Conservation (phyloP, 441 rosid species). For the Gossypium laxum region DNA sequence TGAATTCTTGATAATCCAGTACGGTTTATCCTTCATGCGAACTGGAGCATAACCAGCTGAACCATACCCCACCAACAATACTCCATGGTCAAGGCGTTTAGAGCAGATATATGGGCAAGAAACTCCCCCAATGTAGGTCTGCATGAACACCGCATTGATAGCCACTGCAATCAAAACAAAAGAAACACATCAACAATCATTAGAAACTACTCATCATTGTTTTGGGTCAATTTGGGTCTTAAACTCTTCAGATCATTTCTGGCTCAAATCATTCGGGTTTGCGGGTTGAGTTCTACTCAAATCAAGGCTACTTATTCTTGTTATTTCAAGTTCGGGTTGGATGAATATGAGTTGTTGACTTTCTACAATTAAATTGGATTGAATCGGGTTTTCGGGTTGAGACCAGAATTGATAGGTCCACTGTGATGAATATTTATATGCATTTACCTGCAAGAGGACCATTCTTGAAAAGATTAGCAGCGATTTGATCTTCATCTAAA, state of each 20-base stretch:
- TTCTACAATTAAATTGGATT: too few species aligned
- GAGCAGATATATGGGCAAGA: conserved; percentile 88
- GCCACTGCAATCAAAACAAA: conserved; percentile 42
- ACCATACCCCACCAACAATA: conserved; percentile 77
- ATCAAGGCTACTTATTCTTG: too few species aligned
- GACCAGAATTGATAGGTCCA: too few species aligned
- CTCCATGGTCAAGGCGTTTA: conserved; percentile 75
- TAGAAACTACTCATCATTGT: not conserved
- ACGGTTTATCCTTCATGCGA: conserved; percentile 82
- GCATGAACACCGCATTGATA: conserved; percentile 84
- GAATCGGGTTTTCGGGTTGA: too few species aligned
- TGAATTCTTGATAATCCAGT: conserved; percentile 89
- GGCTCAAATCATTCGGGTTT: too few species aligned
- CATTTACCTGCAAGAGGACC: conserved; percentile 70
- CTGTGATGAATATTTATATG: not conserved
- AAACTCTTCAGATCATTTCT: too few species aligned
- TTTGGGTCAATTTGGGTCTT: too few species aligned
- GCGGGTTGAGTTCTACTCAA: too few species aligned
- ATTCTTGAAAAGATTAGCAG: conserved; percentile 75
- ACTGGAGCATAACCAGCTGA: conserved; percentile 66
- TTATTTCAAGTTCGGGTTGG: too few species aligned
- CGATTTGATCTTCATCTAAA: conserved; percentile 77
- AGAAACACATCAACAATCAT: not conserved
- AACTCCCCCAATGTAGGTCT: conserved; percentile 78
- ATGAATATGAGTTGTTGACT: too few species aligned